Base-by-base conservation (phyloP, 2,329 filamentous ascomycete genomes). In the Penicillium olsonii region DNA sequence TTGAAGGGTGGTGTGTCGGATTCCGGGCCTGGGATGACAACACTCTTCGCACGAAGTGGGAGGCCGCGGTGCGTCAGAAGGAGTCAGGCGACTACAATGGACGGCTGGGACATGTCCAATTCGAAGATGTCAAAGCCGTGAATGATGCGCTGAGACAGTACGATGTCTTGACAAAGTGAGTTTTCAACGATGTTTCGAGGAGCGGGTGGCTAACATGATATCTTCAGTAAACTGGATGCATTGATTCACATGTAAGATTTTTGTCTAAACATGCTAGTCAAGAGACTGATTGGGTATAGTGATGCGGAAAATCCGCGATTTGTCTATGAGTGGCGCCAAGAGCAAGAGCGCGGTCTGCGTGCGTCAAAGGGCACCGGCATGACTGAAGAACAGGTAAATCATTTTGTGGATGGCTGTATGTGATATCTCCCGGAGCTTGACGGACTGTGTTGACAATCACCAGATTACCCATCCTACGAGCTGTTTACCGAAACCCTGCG, bases 1-100 rank as follows among this genome's bases (percentile, higher is more conserved):
- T 96, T 55, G 91, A 96, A 69, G 91, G 92, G 15, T 96, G 91
- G 92, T 94, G 87, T 68, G 84, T 95, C 11, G 92, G 90, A 2
- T 96, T 96, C 72, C 83, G 85, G 5, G 70, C 87, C 0, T 69
- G 92, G 11, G 61, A 73, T n/a, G 76, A 79, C 5, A 67, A 82
- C 4, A 76, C 78, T 22, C 67, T 84, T 3, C 78, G 78, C 59
- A 74, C 76, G 64, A 80, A 78, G 53, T 82, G 82, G 68, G 71
- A 75, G 44, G 72, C 71, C 24, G 80, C 80, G 4, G 71, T 72
- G 17, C 54, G 47, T 3, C 67, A 68, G 42, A 58, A 78, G 67
- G 68, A 82, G 67, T 66, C 82, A 68, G 60, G 69, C 55, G 50
- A 78, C 3, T 79, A 83, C 68, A 56, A 72, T 15, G 78, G 78